Evolutionary conservation across 306 rosid genomes (phyloP).

Genomic region (Trifolium subterraneum): DNA sequence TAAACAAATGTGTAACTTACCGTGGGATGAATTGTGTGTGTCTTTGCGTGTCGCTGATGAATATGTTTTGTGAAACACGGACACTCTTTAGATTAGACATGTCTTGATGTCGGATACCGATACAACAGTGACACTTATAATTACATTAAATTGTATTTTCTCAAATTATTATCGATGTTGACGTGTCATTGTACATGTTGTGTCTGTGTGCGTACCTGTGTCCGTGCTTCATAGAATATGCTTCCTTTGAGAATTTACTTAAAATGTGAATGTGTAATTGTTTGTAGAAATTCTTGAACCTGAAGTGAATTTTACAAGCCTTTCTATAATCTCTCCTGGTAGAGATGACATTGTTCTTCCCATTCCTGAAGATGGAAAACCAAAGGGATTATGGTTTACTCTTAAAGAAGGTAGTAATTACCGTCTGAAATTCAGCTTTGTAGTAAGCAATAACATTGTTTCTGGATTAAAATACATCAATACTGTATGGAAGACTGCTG

Average conservation of each 20-base stretch:
- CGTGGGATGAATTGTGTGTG: too few relatives aligned
- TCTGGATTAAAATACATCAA: conserved; percentile 90
- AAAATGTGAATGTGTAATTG: not conserved
- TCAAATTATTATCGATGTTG: too few relatives aligned
- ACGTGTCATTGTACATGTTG: too few relatives aligned
- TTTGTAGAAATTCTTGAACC: conserved; percentile 76
- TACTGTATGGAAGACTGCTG: conserved; percentile 87
- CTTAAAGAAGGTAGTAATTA: conserved; percentile 91
- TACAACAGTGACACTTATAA: too few relatives aligned
- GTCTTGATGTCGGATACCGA: too few relatives aligned
- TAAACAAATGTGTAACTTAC: not conserved
- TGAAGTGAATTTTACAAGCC: conserved; percentile 79
- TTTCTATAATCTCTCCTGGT: conserved; percentile 68
- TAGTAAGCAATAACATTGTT: conserved; percentile 85
- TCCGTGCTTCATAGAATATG: not conserved
- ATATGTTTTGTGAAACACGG: too few relatives aligned
- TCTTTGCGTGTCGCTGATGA: not conserved
- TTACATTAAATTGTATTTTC: too few relatives aligned
- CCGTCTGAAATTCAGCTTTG: conserved; percentile 68
- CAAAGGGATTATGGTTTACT: conserved; percentile 91
- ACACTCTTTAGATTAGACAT: too few relatives aligned
- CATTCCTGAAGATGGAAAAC: conserved; percentile 76
- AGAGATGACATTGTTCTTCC: conserved; percentile 78
- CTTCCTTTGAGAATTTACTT: not conserved
- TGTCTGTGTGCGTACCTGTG: too few relatives aligned